Percentiles rank a stretch among this genome's conserved stretches.
These are phyloP conservation scores for Phytophthora kernoviae DNA, from an alignment of 352 stramenopile genomes.

Conservation along the genomic window DNA sequence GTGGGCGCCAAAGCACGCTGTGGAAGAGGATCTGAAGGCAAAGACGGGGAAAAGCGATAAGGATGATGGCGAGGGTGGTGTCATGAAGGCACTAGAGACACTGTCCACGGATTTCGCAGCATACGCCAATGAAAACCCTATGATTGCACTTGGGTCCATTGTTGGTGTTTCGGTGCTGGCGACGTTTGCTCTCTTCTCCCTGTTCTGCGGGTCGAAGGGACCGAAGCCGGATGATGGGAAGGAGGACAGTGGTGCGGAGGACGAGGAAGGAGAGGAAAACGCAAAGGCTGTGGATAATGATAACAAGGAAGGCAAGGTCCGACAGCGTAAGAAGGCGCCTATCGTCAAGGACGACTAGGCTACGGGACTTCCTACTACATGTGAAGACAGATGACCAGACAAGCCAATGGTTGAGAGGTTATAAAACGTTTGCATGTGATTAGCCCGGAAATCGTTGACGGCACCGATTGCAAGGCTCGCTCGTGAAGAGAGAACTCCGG, in stretches of 20 bases:
- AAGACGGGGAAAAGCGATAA: conserved; percentile 53
- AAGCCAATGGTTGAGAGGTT: too few species aligned
- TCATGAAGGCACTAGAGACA: conserved; percentile 50
- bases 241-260: conserved; percentile 35
- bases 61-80: conserved; percentile 44
- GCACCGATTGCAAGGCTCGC: too few species aligned
- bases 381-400: not conserved
- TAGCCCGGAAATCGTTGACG: too few species aligned
- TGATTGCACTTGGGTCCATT: conserved; percentile 52
- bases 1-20: conserved; percentile 76
- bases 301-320: conserved; percentile 57
- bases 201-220: conserved; percentile 55
- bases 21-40: conserved; percentile 61
- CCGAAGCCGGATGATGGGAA: conserved; percentile 27
- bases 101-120: conserved; percentile 46
- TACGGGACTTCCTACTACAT: not conserved
- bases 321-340: conserved; percentile 82
- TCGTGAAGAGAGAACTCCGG: too few species aligned
- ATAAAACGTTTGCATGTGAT: too few species aligned
- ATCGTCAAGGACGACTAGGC: conserved; percentile 62
- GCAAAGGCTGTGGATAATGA: conserved; percentile 44
- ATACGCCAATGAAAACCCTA: conserved; percentile 65
- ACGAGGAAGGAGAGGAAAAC: conserved; percentile 46
- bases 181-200: conserved; percentile 55
- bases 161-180: conserved; percentile 45